These are phyloP conservation scores for Alloteropsis semialata DNA, from an alignment of 176 grass and related monocot species.

Conservation along the genomic window DNA sequence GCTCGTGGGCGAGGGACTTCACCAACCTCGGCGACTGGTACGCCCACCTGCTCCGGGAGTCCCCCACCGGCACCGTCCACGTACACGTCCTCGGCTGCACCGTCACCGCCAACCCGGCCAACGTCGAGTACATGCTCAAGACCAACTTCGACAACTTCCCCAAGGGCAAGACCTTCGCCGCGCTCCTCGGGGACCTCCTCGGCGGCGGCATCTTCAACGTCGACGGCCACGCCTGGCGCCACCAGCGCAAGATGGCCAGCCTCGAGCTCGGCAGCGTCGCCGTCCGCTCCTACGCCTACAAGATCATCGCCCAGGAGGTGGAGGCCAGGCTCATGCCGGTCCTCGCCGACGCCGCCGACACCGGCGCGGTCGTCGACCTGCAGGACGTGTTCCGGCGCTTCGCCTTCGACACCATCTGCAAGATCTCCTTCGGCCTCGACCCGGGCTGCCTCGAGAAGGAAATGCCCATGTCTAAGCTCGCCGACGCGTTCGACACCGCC, in stretches of 20 bases:
- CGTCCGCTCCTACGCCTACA: constrained; percentile 59
- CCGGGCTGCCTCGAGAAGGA: constrained; percentile 47
- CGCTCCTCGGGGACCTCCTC: constrained; percentile 70
- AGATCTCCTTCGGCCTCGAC: constrained; percentile 76
- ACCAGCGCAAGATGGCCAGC: constrained; percentile 93
- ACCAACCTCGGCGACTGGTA: constrained; percentile 79
- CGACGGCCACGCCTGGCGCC: constrained; percentile 62
- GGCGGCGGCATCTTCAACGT: constrained; percentile 89
- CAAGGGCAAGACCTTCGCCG: constrained; percentile 71
- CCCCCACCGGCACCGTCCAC: constrained; percentile 55
- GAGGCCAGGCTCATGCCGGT: constrained; percentile 42
- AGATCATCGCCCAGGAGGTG: constrained; percentile 52
- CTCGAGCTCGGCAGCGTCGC: constrained; percentile 77
- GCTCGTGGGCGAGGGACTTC: constrained; percentile 58
- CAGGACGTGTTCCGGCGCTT: constrained; percentile 81
- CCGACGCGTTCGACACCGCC: constrained; percentile 60
- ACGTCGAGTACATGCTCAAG: constrained; percentile 88
- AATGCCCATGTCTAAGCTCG: constrained; percentile 53
- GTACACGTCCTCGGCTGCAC: constrained; percentile 69
- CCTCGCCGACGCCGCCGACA: constrained; percentile 36
- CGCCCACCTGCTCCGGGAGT: constrained; percentile 58
- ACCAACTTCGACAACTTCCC: constrained; percentile 86
- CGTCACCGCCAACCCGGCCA: constrained; percentile 76
- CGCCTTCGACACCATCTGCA: constrained; percentile 84
- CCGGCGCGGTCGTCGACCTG: constrained; percentile 39